phyloP scores from a whole-genome alignment of 495 filamentous ascomycete genomes.

The Chaetomium fimeti region DNA sequence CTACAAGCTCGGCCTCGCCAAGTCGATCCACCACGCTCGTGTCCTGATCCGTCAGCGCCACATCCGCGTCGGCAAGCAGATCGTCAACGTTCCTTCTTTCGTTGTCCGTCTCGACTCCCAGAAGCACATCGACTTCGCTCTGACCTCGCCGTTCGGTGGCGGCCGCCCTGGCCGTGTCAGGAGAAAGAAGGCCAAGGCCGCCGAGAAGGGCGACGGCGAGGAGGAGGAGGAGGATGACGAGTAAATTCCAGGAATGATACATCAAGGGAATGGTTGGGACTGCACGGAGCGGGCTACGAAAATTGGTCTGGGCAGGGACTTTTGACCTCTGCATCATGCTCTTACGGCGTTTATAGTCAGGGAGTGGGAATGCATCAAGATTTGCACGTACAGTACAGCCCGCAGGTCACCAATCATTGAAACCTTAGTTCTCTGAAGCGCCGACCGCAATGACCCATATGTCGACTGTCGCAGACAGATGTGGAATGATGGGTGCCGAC shows the following conservation, averaged over 20 bases:
- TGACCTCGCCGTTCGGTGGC: constrained; percentile 95
- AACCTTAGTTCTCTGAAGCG: not conserved
- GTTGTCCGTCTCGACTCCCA: constrained; percentile 99
- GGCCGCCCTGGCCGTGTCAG: constrained; percentile 93
- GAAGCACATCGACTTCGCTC: constrained; percentile 99
- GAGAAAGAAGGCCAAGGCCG: constrained; percentile 98
- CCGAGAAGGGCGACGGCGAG: constrained; percentile 82
- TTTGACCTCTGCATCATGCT: constrained; percentile 36
- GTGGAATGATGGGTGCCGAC: not conserved
- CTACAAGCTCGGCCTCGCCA: constrained; percentile 99
- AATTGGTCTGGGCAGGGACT: constrained; percentile 37
- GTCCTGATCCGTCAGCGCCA: constrained; percentile 98
- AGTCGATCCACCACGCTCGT: constrained; percentile 99
- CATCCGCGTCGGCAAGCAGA: constrained; percentile 99
- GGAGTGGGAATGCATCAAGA: constrained; percentile 34
- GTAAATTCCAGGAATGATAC: constrained; percentile 43
- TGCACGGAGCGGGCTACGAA: constrained; percentile 42
- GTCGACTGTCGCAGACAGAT: not conserved
- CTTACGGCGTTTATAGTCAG: constrained; percentile 37
- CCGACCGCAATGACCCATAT: not conserved
- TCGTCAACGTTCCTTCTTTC: constrained; percentile 99
- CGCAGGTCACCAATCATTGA: constrained; percentile 24
- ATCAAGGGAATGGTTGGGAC: constrained; percentile 33
- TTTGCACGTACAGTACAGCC: constrained; percentile 26
- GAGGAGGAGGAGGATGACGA: constrained; percentile 91